Evolutionary conservation across 768 basidiomycete genomes (phyloP).

Genomic region (Russula sp.): DNA sequence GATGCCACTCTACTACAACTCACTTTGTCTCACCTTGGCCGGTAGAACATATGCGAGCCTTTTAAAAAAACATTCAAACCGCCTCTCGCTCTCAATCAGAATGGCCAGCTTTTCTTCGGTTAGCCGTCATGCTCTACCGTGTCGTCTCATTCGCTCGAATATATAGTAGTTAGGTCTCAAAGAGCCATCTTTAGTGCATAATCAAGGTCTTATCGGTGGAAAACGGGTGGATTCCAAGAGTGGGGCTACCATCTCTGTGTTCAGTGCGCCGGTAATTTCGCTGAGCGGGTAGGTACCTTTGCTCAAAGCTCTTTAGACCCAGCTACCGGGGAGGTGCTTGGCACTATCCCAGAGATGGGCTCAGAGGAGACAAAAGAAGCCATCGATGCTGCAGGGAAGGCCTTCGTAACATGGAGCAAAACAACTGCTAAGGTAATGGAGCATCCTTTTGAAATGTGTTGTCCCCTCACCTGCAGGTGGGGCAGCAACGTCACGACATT

Average conservation of each 20-base stretch:
- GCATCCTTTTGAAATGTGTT: not conserved
- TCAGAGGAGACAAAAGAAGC: slow-evolving; percentile 76
- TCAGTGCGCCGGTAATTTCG: slow-evolving; percentile 45
- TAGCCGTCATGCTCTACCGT: not conserved
- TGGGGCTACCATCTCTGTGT: slow-evolving; percentile 64
- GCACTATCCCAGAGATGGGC: slow-evolving; percentile 86
- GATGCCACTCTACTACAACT: slow-evolving; percentile 7
- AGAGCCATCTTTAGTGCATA: slow-evolving; percentile 67
- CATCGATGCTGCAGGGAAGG: slow-evolving; percentile 70
- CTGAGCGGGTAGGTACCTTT: not conserved
- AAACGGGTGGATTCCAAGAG: slow-evolving; percentile 80
- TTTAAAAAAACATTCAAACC: not conserved
- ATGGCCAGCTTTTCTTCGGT: slow-evolving; percentile 11
- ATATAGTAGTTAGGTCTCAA: slow-evolving; percentile 39
- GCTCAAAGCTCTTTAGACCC: slow-evolving; percentile 52
- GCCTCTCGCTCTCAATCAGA: not conserved
- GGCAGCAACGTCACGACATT: slow-evolving; percentile 73
- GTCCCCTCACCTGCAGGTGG: not conserved
- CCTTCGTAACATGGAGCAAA: slow-evolving; percentile 79
- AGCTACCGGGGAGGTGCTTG: slow-evolving; percentile 75
- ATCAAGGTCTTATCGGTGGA: slow-evolving; percentile 74
- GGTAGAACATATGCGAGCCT: not conserved
- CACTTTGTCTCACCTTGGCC: not conserved
- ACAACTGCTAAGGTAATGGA: slow-evolving; percentile 74
- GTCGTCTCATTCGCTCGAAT: not conserved